These are phyloP conservation scores for Avicennia marina DNA, from an alignment of 257 asterid species.

Conservation along the genomic window DNA sequence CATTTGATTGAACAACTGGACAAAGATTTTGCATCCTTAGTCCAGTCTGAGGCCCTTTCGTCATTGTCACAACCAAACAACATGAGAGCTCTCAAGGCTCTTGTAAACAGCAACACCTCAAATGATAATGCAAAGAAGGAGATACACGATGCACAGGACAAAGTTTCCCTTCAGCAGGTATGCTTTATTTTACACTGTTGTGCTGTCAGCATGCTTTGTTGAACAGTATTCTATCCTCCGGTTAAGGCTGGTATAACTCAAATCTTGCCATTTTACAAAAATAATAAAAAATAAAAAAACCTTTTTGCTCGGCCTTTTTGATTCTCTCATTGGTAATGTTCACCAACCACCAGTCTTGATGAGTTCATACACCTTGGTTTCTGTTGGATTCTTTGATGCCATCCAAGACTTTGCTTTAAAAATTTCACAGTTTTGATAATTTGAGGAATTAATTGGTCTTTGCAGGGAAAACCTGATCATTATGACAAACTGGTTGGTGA, in stretches of 20 bases:
- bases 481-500: conserved; percentile 72
- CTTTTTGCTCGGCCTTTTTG: no score
- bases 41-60: conserved; percentile 67
- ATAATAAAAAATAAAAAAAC: no score
- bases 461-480: conserved; percentile 74
- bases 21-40: conserved; percentile 64
- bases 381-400: background rate
- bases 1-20: conserved; percentile 68
- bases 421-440: conserved; percentile 8
- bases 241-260: no score
- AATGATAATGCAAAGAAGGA: conserved; percentile 38
- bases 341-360: no score
- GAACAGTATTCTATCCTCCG: no score
- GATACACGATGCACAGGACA: conserved; percentile 24
- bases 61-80: conserved; percentile 77
- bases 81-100: conserved; percentile 64
- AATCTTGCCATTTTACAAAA: no score
- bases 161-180: conserved; percentile 45
- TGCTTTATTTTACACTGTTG: background rate
- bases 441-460: conserved; percentile 16
- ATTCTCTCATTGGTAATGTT: no score
- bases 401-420: background rate
- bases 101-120: conserved; percentile 46
- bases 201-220: background rate
- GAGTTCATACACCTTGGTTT: background rate